A percentile compares a stretch with the other conserved stretches of the same genome.
Conservation (phyloP, 2,329 filamentous ascomycete species). For the Ophiobolus disseminans region DNA sequence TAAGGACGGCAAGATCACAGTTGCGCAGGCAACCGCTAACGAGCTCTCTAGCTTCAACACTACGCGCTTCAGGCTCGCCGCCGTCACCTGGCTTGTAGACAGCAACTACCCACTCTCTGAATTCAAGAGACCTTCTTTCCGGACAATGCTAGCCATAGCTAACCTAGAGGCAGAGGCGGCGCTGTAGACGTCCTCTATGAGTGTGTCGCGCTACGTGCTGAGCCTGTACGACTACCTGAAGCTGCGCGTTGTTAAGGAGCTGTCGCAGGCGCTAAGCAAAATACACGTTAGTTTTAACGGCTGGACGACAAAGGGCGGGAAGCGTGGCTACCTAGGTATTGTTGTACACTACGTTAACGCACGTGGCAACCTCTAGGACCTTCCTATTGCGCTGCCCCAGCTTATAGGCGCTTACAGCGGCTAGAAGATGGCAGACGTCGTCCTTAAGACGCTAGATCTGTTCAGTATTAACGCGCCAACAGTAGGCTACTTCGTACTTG, state of each 20-base stretch:
- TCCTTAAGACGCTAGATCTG: conserved; percentile 2
- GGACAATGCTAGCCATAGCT: neutral
- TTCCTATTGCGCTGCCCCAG: conserved; percentile 1
- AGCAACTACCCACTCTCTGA: conserved; percentile 9
- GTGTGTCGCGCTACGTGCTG: neutral
- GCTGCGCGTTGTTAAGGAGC: neutral
- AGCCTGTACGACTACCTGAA: conserved; percentile 1
- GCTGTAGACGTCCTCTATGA: conserved; percentile 3
- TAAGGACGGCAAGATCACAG: conserved; percentile 1
- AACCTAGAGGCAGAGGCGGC: neutral
- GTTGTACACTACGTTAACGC: conserved; percentile 6
- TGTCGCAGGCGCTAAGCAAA: conserved; percentile 4
- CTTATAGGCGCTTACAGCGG: neutral
- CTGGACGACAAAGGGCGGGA: no score
- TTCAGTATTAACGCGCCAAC: conserved; percentile 1
- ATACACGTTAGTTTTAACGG: conserved; percentile 9
- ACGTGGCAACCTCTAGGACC: neutral
- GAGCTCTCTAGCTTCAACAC: conserved; percentile 2
- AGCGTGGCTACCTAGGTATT: conserved; percentile 1
- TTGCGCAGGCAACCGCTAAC: conserved; percentile 1
- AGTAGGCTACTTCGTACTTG: conserved; percentile 1
- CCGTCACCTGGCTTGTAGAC: conserved; percentile 4
- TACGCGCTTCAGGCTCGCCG: conserved; percentile 3
- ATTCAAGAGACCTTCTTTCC: conserved; percentile 4
- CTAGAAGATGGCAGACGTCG: conserved; percentile 5